Conservation (phyloP, 1,284 basidiomycete species). For the Ustilago tritici region DNA sequence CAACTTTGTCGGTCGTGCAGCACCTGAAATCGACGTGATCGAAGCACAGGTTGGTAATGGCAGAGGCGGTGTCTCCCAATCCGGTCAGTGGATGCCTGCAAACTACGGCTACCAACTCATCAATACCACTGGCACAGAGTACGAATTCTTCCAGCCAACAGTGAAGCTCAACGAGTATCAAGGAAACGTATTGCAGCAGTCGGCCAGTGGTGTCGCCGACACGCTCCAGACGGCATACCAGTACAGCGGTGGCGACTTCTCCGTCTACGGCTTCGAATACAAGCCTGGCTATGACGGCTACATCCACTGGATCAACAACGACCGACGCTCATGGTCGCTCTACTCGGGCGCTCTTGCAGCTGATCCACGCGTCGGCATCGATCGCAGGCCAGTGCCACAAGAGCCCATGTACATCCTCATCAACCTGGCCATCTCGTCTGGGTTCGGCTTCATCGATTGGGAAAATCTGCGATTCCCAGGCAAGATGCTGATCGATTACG, state of each 20-base stretch:
- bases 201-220: conserved; percentile 57
- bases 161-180: conserved; percentile 59
- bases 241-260: conserved; percentile 51
- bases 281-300: conserved; percentile 74
- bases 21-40: conserved; percentile 78
- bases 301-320: conserved; percentile 75
- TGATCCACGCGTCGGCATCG: conserved; percentile 71
- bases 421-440: conserved; percentile 63
- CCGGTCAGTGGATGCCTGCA: conserved; percentile 80
- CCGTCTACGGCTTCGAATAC: conserved; percentile 69
- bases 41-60: conserved; percentile 73
- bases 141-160: conserved; percentile 48
- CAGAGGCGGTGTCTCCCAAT: conserved; percentile 78
- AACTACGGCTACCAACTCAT: conserved; percentile 70
- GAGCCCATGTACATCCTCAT: conserved; percentile 65
- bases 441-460: conserved; percentile 53
- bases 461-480: conserved; percentile 46
- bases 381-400: conserved; percentile 52
- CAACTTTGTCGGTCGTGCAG: conserved; percentile 78
- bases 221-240: conserved; percentile 61
- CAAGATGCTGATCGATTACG: conserved; percentile 60
- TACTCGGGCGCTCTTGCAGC: conserved; percentile 78
- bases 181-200: conserved; percentile 65
- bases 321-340: conserved; percentile 71
- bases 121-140: conserved; percentile 60